These are phyloP conservation scores for Cryphonectria radicalis DNA, from an alignment of 2,329 filamentous ascomycete species.

Conservation along the genomic window DNA sequence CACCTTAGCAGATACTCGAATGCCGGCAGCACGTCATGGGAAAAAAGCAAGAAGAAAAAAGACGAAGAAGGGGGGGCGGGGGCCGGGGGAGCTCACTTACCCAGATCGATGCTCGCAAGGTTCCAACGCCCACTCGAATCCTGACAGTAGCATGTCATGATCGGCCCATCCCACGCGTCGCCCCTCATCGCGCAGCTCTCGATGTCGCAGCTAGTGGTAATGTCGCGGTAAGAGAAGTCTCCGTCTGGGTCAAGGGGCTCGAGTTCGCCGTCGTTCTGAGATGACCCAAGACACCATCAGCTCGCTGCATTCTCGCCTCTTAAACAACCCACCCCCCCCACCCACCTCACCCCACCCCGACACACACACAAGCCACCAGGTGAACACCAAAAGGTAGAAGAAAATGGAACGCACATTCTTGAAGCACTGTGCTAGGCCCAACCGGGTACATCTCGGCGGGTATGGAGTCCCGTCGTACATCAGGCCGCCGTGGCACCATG, in stretches of 20 bases:
- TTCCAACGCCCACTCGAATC: not conserved
- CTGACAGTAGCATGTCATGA: slow-evolving; percentile 24
- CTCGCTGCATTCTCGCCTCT: not conserved
- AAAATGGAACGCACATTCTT: slow-evolving; percentile 19
- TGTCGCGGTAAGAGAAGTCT: not conserved
- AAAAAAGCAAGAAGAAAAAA: not conserved
- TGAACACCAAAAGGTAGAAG: no score
- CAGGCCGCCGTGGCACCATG: slow-evolving; percentile 20
- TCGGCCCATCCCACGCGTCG: slow-evolving; percentile 22
- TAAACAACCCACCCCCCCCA: no score
- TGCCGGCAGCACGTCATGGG: not conserved
- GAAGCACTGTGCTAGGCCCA: slow-evolving; percentile 23
- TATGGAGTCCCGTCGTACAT: not conserved
- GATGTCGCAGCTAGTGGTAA: slow-evolving; percentile 16
- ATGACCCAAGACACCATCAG: not conserved
- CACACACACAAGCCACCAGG: no score
- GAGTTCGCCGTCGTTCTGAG: slow-evolving; percentile 17
- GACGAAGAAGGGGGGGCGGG: no score
- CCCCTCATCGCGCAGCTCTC: slow-evolving; percentile 25
- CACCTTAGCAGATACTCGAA: not conserved
- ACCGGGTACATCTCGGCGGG: slow-evolving; percentile 9
- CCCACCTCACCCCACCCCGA: no score
- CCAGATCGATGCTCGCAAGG: slow-evolving; percentile 20
- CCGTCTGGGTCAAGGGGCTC: not conserved
- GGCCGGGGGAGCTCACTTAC: slow-evolving; percentile 4